Conservation (phyloP, 495 filamentous ascomycete species). For the Lophiostoma macrostomum region DNA sequence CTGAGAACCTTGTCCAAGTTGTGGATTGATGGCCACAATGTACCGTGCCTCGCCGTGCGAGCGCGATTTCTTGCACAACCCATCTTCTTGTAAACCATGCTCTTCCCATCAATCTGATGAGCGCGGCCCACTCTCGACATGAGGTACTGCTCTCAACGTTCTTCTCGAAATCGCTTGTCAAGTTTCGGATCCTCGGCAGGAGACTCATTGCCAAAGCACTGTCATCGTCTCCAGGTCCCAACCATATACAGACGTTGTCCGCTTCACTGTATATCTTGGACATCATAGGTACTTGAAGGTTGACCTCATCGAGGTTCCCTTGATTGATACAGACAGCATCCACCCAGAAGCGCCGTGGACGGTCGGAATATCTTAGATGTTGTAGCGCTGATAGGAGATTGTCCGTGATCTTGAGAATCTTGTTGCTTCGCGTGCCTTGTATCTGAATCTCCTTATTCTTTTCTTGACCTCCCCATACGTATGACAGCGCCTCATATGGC, state of each 20-base stretch:
- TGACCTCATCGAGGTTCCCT: neutral
- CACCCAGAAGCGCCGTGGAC: conserved; percentile 1
- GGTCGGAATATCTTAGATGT: no score
- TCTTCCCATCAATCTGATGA: neutral
- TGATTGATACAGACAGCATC: conserved; percentile 17
- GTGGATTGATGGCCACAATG: neutral
- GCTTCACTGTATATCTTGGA: neutral
- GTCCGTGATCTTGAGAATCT: no score
- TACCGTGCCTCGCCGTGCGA: neutral
- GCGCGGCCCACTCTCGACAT: neutral
- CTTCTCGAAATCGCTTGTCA: neutral
- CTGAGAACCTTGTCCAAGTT: neutral
- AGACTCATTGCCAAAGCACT: neutral
- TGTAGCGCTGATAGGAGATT: no score
- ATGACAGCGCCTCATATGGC: no score
- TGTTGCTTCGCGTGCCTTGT: no score
- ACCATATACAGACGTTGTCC: neutral
- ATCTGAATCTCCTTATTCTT: no score
- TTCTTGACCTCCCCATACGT: no score
- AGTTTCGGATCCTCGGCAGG: neutral
- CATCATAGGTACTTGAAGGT: conserved; percentile 8
- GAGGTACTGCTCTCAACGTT: neutral
- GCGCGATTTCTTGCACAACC: conserved; percentile 12
- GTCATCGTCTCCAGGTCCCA: neutral
- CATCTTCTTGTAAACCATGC: neutral